Evolutionary conservation across 441 rosid genomes (phyloP).

Genomic region (Aleurites moluccanus): DNA sequence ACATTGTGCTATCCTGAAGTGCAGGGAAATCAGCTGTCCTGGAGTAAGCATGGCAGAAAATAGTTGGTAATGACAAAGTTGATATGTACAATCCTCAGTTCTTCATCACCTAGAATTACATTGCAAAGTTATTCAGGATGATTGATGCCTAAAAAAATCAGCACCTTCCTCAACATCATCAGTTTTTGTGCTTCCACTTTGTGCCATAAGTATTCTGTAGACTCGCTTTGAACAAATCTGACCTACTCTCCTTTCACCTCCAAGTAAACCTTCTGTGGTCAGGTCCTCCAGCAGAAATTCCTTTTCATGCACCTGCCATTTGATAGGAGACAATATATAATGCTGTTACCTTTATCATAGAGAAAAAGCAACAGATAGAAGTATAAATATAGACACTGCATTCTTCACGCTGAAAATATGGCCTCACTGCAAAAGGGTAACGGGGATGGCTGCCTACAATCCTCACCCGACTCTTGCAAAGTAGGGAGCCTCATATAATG

Average conservation of each 20-base stretch:
- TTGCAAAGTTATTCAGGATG: conserved; percentile 9
- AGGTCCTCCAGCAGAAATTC: conserved; percentile 83
- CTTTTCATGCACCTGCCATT: conserved; percentile 76
- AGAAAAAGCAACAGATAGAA: not conserved
- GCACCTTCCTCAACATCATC: conserved; percentile 93
- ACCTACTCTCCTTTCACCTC: conserved; percentile 74
- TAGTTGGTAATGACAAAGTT: not conserved
- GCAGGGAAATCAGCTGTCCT: not conserved
- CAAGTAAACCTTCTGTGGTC: conserved; percentile 61
- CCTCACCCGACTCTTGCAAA: not conserved
- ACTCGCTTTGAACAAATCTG: conserved; percentile 88
- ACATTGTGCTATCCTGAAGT: not conserved
- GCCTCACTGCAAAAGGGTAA: not conserved
- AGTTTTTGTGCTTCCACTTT: conserved; percentile 62
- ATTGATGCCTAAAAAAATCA: conserved; percentile 53
- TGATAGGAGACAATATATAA: not conserved
- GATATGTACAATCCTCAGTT: not conserved
- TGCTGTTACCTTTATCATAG: not conserved
- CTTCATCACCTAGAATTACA: conserved; percentile 13
- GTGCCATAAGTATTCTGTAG: conserved; percentile 85
- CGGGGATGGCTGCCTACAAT: not conserved
- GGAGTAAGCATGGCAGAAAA: not conserved
- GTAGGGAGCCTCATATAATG: not conserved
- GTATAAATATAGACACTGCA: not conserved
- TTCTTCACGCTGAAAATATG: not conserved